Evolutionary conservation across 306 rosid species (phyloP), one percentile per base, ranked within the genome.

Genomic region (Vicia faba): DNA sequence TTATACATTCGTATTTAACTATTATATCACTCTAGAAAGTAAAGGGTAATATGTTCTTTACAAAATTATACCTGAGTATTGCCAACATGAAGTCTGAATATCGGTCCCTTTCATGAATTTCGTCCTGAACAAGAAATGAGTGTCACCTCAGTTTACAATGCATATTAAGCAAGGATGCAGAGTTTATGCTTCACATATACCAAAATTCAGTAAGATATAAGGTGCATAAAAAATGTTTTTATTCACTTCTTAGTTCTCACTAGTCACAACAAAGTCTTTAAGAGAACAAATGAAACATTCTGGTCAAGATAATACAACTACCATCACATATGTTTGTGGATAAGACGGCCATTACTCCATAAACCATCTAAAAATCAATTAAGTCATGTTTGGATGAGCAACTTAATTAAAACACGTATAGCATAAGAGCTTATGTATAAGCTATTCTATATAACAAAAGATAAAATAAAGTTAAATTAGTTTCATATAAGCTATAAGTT

Each of bases 41-140:
- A 68, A 54, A 67, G 45, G 54, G 18, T 49, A 41, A 72, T 0
- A 51, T 29, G 40, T 57, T 45, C 44, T 57, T 48, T 57, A 20
- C 59, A 61, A 35, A 15, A 51, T 33, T 15, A 8, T 64, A 83
- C 99, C 99, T 93, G 69, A 93, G 60, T 71, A 93, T 79, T 71
- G 99, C 93, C 80, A 93, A 67, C 91, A 88, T 86, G 67, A 93
- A 77, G 71, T 93, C 99, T 38, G 99, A 86, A 81, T 80, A 80
- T 41, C 89, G 88, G 75, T 93, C 99, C 81, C 99, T 86, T 86
- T 93, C 99, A 81, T 93, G 99, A 84, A 93, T 83, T 85, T 93
- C 99, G 73, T 93, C 99, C 99, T 93, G 82, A 75, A 74, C 33
- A 68, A 69, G 31, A 69, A 65, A 81, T 58, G 51, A 61, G 62